Conservation (phyloP, 2,329 filamentous ascomycete genomes). For the Cryoendolithus antarcticus region DNA sequence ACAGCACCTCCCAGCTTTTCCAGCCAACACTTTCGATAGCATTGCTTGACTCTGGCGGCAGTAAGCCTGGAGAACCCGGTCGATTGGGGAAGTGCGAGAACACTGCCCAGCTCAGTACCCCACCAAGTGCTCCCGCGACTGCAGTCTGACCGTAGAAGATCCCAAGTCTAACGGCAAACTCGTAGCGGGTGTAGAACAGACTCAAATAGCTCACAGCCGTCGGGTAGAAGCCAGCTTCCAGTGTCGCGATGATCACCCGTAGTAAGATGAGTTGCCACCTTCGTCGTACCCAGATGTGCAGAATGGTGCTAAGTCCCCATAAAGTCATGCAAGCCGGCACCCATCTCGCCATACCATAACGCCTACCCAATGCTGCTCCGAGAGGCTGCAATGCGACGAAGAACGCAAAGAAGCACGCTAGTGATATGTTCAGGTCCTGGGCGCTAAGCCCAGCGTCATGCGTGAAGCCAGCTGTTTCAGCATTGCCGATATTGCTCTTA, state of each 20-base stretch:
- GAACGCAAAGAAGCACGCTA: conserved; percentile 46
- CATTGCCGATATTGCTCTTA: conserved; percentile 43
- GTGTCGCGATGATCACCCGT: conserved; percentile 33
- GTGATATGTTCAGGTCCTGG: conserved; percentile 43
- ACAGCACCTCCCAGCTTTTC: conserved; percentile 40
- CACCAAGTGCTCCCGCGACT: conserved; percentile 45
- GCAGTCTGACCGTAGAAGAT: conserved; percentile 47
- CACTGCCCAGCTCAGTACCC: conserved; percentile 38
- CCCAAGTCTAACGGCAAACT: conserved; percentile 42
- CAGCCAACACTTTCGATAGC: conserved; percentile 15
- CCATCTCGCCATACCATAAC: conserved; percentile 43
- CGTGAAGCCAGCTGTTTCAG: conserved; percentile 48
- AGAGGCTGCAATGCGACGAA: conserved; percentile 47
- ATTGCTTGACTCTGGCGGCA: too few relatives aligned
- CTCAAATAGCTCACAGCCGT: conserved; percentile 47
- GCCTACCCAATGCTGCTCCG: conserved; percentile 44
- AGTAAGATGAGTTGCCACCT: conserved; percentile 37
- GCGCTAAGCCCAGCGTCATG: conserved; percentile 39
- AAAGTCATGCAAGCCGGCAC: conserved; percentile 46
- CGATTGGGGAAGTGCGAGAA: conserved; percentile 29
- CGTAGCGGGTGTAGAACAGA: conserved; percentile 46
- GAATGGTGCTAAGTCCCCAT: conserved; percentile 38
- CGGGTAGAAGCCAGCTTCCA: conserved; percentile 48
- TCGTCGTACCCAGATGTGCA: conserved; percentile 34
- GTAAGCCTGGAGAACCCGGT: too few relatives aligned